Base-by-base conservation (phyloP, 1,284 basidiomycete genomes). In the Ustilago crameri region DNA sequence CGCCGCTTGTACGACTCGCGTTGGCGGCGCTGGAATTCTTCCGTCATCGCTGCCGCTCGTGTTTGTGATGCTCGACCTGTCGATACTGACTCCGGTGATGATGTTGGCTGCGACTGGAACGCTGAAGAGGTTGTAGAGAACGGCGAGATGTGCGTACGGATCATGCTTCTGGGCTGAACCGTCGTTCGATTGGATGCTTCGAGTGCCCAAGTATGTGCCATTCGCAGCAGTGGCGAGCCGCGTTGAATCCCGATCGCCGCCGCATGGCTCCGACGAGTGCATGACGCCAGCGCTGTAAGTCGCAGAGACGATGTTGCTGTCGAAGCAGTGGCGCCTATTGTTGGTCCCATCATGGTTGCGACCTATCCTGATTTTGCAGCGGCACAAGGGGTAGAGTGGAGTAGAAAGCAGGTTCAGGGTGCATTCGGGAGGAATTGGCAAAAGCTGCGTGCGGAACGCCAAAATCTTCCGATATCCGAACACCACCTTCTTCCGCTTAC, bases 1-100 rank as follows among this genome's bases (percentile, higher is more conserved):
- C 83, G 73, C 8, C 58, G 51, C 40, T 64, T 67, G 57, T 76
- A 76, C 12, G 65, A 59, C n/a, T 59, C 62, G 12, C 51, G 49
- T 32, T 74, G 74, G 7, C 63, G 53, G 12, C 60, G 56, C 37
- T 64, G 63, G 22, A 72, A 60, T 27, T 74, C 57, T 40, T 60
- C 53, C 9, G 60, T 64, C 14, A 73, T 23, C 15, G 64, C 46
- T 9, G 57, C 20, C 2, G 60, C 44, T 17, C 69, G 54, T 9
- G 63, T 52, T 4, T 7, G 26, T 23, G 51, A 5, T 14, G 22
- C 24, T 5, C 26, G 15, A 34, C 12, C 7, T 30, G 30, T 7
- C 30, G 30, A 30, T 5, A 12, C 5, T 7, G 30, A 30, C 12
- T 5, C 7, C 12, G 30, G 30, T 30, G 30, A 30, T 30, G 62